A percentile compares a stretch with the other conserved stretches of the same genome.
Evolutionary conservation across 1,139 yeast species (phyloP).

Genomic region (Suhomyces ambrosiae): DNA sequence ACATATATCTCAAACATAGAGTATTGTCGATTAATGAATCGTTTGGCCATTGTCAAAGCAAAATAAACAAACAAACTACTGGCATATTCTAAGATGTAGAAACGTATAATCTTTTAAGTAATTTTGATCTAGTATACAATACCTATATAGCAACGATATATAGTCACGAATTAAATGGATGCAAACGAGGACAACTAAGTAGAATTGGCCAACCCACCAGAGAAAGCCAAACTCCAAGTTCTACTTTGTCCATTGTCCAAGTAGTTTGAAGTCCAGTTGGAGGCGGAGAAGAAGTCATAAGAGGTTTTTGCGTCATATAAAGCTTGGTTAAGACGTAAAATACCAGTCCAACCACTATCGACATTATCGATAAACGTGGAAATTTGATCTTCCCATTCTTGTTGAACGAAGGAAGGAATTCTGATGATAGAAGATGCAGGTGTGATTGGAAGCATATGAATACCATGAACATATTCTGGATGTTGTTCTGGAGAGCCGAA

Average conservation of each 20-base stretch:
- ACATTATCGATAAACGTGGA: conserved; percentile 53
- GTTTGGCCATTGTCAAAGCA: too few species aligned
- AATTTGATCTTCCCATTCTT: conserved; percentile 75
- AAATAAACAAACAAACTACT: too few species aligned
- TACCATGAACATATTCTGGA: conserved; percentile 87
- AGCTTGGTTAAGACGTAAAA: conserved; percentile 77
- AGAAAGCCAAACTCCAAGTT: conserved; percentile 84
- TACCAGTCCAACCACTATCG: conserved; percentile 86
- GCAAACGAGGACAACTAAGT: conserved; percentile 1
- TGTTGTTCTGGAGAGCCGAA: conserved; percentile 56
- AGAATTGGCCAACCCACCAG: conserved; percentile 21
- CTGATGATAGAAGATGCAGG: conserved; percentile 82
- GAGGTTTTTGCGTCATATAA: conserved; percentile 67
- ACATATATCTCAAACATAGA: too few species aligned
- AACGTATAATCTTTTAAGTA: neutral
- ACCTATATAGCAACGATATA: conserved; percentile 2
- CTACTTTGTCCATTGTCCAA: conserved; percentile 88
- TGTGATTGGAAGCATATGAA: conserved; percentile 90
- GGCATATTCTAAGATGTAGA: too few species aligned
- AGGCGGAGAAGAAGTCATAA: conserved; percentile 65
- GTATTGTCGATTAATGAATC: too few species aligned
- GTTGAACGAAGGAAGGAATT: conserved; percentile 63
- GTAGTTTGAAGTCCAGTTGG: conserved; percentile 49
- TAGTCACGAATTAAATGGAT: conserved; percentile 1
- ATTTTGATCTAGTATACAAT: conserved; percentile 8